phyloP scores from a whole-genome alignment of 345 rosid species.

The Ceriops decandra region DNA sequence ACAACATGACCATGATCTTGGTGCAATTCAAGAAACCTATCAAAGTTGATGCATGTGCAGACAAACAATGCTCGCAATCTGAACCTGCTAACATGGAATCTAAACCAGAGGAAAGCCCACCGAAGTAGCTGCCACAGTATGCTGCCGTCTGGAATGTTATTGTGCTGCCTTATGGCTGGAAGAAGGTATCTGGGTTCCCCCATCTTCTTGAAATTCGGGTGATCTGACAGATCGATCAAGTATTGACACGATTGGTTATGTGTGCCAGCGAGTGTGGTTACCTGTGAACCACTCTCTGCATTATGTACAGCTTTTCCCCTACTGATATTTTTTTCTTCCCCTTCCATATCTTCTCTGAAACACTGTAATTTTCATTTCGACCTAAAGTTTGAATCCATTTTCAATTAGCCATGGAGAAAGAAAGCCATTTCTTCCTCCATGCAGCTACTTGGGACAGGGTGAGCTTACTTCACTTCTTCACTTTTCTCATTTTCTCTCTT shows the following conservation, averaged over 20 bases:
- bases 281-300: conserved; percentile 2
- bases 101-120: conserved; percentile 25
- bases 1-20: conserved; percentile 97
- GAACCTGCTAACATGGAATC: conserved; percentile 21
- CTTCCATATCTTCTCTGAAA: no score
- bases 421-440: no score
- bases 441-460: no score
- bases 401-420: no score
- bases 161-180: not conserved
- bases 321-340: no score
- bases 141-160: no score
- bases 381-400: no score
- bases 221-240: not conserved
- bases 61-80: conserved; percentile 37
- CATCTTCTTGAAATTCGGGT: not conserved
- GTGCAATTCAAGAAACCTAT: conserved; percentile 80
- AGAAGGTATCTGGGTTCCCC: conserved; percentile 1
- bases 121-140: not conserved
- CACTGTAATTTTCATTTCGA: no score
- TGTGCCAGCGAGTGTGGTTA: conserved; percentile 8
- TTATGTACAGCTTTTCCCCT: conserved; percentile 23
- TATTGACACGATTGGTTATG: conserved; percentile 9
- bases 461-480: no score
- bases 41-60: conserved; percentile 22
- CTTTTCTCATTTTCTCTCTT: no score